A percentile compares a stretch with the other conserved stretches of the same genome.
Conservation (phyloP, 108 stramenopile genomes). For the Fragilariopsis cylindrus region DNA sequence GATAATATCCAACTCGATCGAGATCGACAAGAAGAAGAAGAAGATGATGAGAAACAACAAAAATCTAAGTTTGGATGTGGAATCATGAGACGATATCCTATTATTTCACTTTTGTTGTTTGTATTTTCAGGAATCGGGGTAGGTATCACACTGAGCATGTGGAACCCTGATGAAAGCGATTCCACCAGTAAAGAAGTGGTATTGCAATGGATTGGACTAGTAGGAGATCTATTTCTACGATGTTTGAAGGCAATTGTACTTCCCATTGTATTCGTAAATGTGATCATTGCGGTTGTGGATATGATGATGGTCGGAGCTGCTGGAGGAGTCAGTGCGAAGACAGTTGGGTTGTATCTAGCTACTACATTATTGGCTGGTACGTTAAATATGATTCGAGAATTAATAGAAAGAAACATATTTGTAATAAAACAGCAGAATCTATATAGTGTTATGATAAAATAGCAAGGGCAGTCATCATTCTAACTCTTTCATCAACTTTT, state of each 20-base stretch:
- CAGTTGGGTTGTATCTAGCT: constrained; percentile 19
- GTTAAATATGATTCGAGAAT: not conserved
- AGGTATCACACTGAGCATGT: constrained; percentile 32
- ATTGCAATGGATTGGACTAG: constrained; percentile 43
- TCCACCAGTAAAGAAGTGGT: constrained; percentile 14
- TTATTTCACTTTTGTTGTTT: constrained; percentile 28
- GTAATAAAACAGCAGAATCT: not conserved
- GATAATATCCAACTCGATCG: too few relatives aligned
- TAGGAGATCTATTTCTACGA: constrained; percentile 49
- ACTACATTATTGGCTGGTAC: constrained; percentile 17
- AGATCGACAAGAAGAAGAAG: not conserved
- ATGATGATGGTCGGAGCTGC: constrained; percentile 37
- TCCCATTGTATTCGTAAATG: constrained; percentile 42
- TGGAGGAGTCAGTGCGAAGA: constrained; percentile 13
- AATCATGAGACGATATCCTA: constrained; percentile 25
- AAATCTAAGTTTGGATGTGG: constrained; percentile 22
- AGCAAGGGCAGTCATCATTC: too few relatives aligned
- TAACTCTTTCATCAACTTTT: not conserved
- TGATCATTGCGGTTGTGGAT: constrained; percentile 40
- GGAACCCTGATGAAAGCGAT: constrained; percentile 35
- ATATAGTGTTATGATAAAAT: too few relatives aligned
- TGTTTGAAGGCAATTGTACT: constrained; percentile 44
- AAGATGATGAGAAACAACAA: not conserved
- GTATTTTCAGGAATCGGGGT: constrained; percentile 29
- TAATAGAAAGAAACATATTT: not conserved